These are phyloP conservation scores for Ophiostoma novo-ulmi DNA, from an alignment of 2,329 filamentous ascomycete genomes.

Conservation along the genomic window DNA sequence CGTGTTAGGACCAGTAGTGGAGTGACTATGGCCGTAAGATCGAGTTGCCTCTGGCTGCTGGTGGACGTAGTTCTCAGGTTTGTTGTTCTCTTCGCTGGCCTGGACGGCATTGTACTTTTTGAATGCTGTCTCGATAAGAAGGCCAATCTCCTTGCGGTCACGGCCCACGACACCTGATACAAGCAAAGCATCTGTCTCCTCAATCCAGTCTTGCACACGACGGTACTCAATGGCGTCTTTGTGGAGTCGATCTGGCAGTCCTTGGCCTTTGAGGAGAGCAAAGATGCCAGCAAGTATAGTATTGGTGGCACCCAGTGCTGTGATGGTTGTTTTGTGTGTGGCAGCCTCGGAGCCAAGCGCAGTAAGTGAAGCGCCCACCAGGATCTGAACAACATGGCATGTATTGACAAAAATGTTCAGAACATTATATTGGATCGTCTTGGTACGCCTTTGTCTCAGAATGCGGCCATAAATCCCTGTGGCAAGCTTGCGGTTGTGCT, in stretches of 20 bases:
- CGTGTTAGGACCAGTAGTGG: background rate
- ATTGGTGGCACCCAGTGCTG: constrained; percentile 56
- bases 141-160: constrained; percentile 40
- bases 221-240: constrained; percentile 45
- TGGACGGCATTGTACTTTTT: constrained; percentile 34
- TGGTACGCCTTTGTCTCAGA: constrained; percentile 34
- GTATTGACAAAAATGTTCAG: constrained; percentile 39
- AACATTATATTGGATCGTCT: constrained; percentile 34
- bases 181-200: constrained; percentile 47
- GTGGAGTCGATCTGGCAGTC: constrained; percentile 44
- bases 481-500: constrained; percentile 35
- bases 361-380: constrained; percentile 45
- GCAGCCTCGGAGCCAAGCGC: constrained; percentile 43
- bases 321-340: constrained; percentile 48
- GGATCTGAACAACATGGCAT: constrained; percentile 43
- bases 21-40: background rate
- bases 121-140: constrained; percentile 41
- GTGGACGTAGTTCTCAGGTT: constrained; percentile 22
- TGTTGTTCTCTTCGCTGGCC: constrained; percentile 26
- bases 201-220: constrained; percentile 49
- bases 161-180: constrained; percentile 40
- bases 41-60: constrained; percentile 22
- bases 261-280: constrained; percentile 50
- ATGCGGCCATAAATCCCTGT: constrained; percentile 41
- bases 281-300: constrained; percentile 58